Base-by-base conservation (phyloP, 306 rosid species). In the Rubus idaeus region DNA sequence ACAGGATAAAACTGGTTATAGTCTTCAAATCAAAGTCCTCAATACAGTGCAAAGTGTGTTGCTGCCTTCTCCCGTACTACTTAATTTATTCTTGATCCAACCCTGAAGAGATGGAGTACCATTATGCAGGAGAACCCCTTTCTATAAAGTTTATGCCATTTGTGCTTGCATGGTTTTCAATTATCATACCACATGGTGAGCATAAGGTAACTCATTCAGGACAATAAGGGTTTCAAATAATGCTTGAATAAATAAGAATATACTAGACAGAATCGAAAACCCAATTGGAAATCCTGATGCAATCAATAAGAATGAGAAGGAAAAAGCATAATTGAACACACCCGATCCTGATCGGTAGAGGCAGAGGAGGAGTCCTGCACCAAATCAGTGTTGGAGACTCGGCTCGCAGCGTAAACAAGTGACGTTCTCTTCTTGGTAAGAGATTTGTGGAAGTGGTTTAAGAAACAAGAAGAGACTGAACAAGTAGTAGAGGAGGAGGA, bases 311-410 rank as follows among this genome's bases (percentile, higher is more conserved):
- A 42, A 11, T 1, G 26, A 12, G n/a, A n/a, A 26, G 14, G 44
- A 39, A 12, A 42, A 70, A 4, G 0, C 42, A 61, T 14, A 50
- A 8, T 5, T 8, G 66, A 68, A 84, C 85, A 71, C 88, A 93
- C 98, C 97, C 88, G 93, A 84, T 93, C 72, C 26, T 42, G 91
- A 21, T 86, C 87, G 5, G 73, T 50, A 21, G 88, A 80, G 71
- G 76, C n/a, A 62, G 89, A 44, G 74, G 68, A 84, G 84, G 21
- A 79, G 83, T 18, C 85, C 87, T 7, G 85, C 60, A 64, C 82
- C 71, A 30, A 30, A 30, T 84, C 85, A 75, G 90, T 78, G 17
- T 83, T 82, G 44, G 83, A 83, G 73, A 87, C 78, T 74, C 81
- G 85, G 70, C 76, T 75, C 0, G 84, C 23, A 39, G 84, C 20